Base-by-base conservation (phyloP, 768 basidiomycete species). In the Rhodotorula paludigena region DNA sequence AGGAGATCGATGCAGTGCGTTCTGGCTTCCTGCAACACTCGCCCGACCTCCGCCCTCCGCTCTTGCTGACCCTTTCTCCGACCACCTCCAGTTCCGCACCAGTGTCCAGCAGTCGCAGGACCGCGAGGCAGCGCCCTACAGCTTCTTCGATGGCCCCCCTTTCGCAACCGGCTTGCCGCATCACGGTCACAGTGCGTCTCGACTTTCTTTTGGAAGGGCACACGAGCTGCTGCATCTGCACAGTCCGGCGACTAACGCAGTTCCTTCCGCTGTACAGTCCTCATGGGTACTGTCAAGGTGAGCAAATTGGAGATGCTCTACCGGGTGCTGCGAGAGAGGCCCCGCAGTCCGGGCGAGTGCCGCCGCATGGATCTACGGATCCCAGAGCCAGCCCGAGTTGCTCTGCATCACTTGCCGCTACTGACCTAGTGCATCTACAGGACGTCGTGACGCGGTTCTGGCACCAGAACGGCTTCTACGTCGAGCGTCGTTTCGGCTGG, bases 371-470 rank as follows among this genome's bases (percentile, higher is more conserved):
- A n/a, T n/a, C n/a, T n/a, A n/a, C n/a, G n/a, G n/a, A n/a, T n/a
- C n/a, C n/a, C n/a, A n/a, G n/a, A n/a, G n/a, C n/a, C n/a, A n/a
- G n/a, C n/a, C n/a, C n/a, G n/a, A n/a, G n/a, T n/a, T n/a, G 25
- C 45, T 47, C 25, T 49, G 20, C 12, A 25, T 9, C 52, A 18
- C 35, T 25, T 47, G 16, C 11, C 14, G 7, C 18, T 55, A 41
- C 52, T 60, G 35, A 32, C 45, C 32, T 54, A 12, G 16, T 23
- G 25, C n/a, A 4, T 28, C n/a, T 28, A 36, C 76, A 98, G 94
- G 94, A 98, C 78, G 93, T 98, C 76, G 91, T 98, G 63, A 98
- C 94, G 49, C 85, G 94, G 60, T 92, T 96, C 80, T 93, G 93
- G 3, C 89, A 91, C 78, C 87, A 90, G 58, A 92, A 88, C 61